A percentile compares a stretch with the other conserved stretches of the same genome.
Conservation (phyloP, 139 green algal species). For the Mesotaenium endlicherianum region DNA sequence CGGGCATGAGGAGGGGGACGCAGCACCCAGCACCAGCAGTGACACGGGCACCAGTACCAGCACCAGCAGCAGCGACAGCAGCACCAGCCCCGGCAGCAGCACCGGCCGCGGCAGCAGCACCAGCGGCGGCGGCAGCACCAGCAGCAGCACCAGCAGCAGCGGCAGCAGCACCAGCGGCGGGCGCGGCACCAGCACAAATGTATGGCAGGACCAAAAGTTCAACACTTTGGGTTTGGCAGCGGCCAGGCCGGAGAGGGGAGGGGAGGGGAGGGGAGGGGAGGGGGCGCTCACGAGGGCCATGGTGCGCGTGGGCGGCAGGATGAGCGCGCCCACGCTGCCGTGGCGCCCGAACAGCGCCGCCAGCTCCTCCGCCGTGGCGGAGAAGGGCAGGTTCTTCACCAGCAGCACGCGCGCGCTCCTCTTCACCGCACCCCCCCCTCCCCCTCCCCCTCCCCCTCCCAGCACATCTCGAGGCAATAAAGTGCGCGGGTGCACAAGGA, state of each 20-base stretch:
- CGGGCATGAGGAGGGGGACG: too few relatives aligned
- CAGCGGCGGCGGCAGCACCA: too few relatives aligned
- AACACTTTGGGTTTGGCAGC: background rate
- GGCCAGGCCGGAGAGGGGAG: background rate
- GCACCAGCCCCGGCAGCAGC: too few relatives aligned
- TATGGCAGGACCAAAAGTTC: background rate
- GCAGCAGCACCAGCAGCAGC: too few relatives aligned
- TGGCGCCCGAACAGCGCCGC: constrained; percentile 52
- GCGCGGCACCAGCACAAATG: too few relatives aligned
- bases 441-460: background rate
- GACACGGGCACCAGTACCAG: too few relatives aligned
- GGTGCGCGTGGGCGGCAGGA: constrained; percentile 80
- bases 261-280: background rate
- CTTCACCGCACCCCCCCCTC: background rate
- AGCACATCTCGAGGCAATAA: background rate
- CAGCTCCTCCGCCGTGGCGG: constrained; percentile 65
- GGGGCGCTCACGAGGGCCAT: constrained; percentile 82
- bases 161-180: too few relatives aligned
- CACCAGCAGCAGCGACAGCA: too few relatives aligned
- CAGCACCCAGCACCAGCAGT: too few relatives aligned
- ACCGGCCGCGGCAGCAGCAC: too few relatives aligned
- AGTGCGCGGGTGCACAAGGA: too few relatives aligned
- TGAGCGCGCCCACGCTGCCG: constrained; percentile 66
- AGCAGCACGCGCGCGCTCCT: constrained; percentile 74
- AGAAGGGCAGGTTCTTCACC: constrained; percentile 96